Evolutionary conservation across 257 asterid genomes (phyloP).

Genomic region (Solanum pennellii): DNA sequence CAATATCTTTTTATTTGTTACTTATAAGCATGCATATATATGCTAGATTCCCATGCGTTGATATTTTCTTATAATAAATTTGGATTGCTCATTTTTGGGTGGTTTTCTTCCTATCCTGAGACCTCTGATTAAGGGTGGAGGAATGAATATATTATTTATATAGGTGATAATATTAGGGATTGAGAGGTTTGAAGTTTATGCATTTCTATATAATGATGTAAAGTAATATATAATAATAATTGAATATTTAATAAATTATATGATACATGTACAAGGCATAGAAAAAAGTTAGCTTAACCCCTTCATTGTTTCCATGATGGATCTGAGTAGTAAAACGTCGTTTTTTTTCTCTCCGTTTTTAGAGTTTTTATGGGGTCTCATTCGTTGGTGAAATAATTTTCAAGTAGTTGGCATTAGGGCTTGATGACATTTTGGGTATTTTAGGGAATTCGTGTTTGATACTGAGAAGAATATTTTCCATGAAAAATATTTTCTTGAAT

Average conservation of each 20-base stretch:
- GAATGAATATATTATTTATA: neutral
- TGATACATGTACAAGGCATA: neutral
- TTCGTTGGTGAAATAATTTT: neutral
- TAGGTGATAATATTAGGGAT: neutral
- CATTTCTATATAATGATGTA: neutral
- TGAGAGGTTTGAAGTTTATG: neutral
- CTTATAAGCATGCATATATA: neutral
- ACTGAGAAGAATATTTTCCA: too few relatives aligned
- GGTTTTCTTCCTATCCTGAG: too few relatives aligned
- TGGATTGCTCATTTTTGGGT: too few relatives aligned
- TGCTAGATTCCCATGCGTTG: neutral
- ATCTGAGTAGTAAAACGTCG: neutral
- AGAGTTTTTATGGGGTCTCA: neutral
- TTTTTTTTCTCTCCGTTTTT: neutral
- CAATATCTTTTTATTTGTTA: neutral
- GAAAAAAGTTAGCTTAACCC: neutral
- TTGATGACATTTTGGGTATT: neutral
- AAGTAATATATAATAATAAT: neutral
- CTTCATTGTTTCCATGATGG: neutral
- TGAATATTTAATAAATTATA: too few relatives aligned
- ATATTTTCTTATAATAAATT: too few relatives aligned
- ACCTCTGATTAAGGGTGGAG: too few relatives aligned
- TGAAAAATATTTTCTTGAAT: too few relatives aligned
- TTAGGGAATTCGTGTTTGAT: neutral
- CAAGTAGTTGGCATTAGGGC: neutral